Evolutionary conservation across 2,329 filamentous ascomycete species (phyloP), one percentile per base, ranked within the genome.

Genomic region (Colletotrichum lentis): DNA sequence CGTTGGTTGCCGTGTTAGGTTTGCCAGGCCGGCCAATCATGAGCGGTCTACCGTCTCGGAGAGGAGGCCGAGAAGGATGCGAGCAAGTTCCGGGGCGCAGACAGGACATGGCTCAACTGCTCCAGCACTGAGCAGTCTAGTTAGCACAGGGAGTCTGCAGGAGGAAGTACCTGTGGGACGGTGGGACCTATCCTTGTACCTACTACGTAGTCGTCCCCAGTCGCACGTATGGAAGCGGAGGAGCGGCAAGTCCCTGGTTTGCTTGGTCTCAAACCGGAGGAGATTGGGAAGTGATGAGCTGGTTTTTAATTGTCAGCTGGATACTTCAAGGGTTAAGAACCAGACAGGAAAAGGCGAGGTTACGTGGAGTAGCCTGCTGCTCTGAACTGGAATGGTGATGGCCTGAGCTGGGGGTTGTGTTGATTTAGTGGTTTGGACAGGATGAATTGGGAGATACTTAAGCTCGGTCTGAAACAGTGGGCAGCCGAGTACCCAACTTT

Each of bases 201-300:
- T 20, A 5, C n/a, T n/a, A n/a, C n/a, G n/a, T n/a, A n/a, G 54
- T 41, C 27, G 22, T 47, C 49, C 41, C 49, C 41, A 12, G 31
- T 57, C 52, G 27, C 43, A 44, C 22, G 50, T 20, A 39, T 41
- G 41, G 60, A 37, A 55, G 20, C 16, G 22, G 31, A 49, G 39
- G 60, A 53, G 39, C 56, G 24, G 31, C 50, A 56, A 2, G 27
- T 31, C 52, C 18, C 10, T 52, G 18, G 18, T 7, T 35, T 4
- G 11, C 43, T 56, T 57, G 47, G 52, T 62, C 52, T 63, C 31
- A 57, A 35, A 46, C 31, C 37, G 37, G n/a, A n/a, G 11, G 5
- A 16, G 27, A 20, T 53, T 5, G 10, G 27, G 12, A 53, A 1
- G 18, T 11, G 4, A 2, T 52, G 49, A 10, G 27, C 8, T 11